Evolutionary conservation across 192 early-diverging fungal genomes (phyloP).

Genomic region (Coemansia sp.): DNA sequence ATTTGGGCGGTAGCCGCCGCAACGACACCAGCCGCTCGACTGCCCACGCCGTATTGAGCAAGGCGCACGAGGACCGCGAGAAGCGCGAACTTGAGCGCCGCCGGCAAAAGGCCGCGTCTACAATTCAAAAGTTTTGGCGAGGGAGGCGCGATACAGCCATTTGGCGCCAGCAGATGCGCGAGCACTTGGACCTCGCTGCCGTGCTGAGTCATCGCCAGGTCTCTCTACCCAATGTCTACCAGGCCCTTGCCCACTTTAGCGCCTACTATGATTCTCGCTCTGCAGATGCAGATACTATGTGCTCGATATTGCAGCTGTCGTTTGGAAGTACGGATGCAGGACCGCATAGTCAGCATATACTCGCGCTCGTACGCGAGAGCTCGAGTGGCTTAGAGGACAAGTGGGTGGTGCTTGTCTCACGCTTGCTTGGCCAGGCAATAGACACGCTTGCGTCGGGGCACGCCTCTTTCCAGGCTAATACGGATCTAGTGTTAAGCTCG

Average conservation of each 20-base stretch:
- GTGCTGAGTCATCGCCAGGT: neutral
- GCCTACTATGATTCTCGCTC: conserved; percentile 32
- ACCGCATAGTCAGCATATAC: neutral
- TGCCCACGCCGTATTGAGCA: conserved; percentile 61
- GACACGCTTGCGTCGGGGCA: neutral
- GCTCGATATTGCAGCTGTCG: conserved; percentile 19
- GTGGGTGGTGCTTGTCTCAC: conserved; percentile 23
- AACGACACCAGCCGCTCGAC: conserved; percentile 61
- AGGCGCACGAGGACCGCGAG: conserved; percentile 74
- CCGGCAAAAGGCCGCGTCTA: conserved; percentile 56
- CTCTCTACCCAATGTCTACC: neutral
- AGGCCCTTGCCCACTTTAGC: conserved; percentile 16
- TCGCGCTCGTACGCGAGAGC: neutral
- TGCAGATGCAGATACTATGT: conserved; percentile 13
- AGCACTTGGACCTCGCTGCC: conserved; percentile 19
- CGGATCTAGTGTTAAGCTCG: conserved; percentile 3
- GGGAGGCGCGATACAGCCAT: conserved; percentile 14
- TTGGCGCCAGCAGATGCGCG: conserved; percentile 30
- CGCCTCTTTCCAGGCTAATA: neutral
- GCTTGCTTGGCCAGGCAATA: conserved; percentile 21
- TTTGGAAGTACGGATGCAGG: conserved; percentile 9
- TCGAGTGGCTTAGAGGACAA: neutral
- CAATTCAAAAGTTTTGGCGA: conserved; percentile 65
- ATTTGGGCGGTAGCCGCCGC: conserved; percentile 76
- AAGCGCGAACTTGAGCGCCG: conserved; percentile 72